Percentiles rank a stretch among this genome's conserved stretches.
Evolutionary conservation across 352 stramenopile genomes (phyloP).

Genomic region (Thraustochytrium striatum): DNA sequence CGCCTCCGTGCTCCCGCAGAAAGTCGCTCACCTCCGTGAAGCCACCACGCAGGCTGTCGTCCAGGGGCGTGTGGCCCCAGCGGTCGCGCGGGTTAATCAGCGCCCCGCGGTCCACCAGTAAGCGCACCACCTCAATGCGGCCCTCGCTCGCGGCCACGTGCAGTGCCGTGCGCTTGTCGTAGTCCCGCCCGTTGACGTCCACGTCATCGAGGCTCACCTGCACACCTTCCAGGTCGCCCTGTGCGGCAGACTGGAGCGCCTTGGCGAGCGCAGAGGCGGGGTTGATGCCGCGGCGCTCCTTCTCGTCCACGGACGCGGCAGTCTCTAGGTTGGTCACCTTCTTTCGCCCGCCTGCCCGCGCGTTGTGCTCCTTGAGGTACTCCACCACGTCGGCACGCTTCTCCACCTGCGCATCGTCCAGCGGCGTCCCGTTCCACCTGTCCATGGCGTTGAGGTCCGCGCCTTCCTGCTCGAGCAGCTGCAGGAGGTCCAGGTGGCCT

Average conservation of each 20-base stretch:
- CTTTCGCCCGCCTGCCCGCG: neutral
- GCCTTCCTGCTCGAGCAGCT: constrained; percentile 58
- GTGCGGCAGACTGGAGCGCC: constrained; percentile 2
- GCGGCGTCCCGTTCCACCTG: constrained; percentile 63
- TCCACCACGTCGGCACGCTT: neutral
- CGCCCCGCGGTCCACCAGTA: constrained; percentile 58
- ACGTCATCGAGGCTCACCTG: neutral
- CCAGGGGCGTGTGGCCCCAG: constrained; percentile 41
- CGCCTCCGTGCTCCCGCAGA: constrained; percentile 6
- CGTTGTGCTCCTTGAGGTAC: neutral
- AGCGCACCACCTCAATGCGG: constrained; percentile 61
- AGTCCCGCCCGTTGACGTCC: constrained; percentile 48
- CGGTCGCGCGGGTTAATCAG: constrained; percentile 57
- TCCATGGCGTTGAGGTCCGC: constrained; percentile 64
- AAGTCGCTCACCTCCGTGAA: constrained; percentile 5
- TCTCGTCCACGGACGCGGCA: neutral
- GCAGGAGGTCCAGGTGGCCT: constrained; percentile 56
- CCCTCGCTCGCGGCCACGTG: constrained; percentile 67
- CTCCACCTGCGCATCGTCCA: constrained; percentile 62
- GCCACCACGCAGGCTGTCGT: neutral
- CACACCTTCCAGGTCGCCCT: neutral
- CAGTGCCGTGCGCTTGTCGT: constrained; percentile 66
- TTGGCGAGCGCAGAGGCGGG: constrained; percentile 15
- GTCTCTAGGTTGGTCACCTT: constrained; percentile 1
- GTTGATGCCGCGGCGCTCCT: neutral